These are phyloP conservation scores for Claviceps capensis DNA, from an alignment of 2,329 filamentous ascomycete species.

Conservation along the genomic window DNA sequence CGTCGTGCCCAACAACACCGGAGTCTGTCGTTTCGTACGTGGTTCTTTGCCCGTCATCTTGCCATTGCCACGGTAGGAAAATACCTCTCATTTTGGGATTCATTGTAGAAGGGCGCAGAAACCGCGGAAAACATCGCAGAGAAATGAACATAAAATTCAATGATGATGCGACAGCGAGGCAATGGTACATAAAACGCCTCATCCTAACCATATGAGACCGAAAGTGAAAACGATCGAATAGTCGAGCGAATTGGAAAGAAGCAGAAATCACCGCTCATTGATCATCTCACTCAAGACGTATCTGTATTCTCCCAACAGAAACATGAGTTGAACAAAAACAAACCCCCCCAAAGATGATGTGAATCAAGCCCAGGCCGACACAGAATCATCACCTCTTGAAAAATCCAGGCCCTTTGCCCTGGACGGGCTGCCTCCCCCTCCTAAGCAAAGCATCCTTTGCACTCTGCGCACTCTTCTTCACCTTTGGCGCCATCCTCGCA, in stretches of 20 bases:
- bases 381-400: constrained; percentile 15
- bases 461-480: constrained; percentile 26
- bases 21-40: too few species aligned
- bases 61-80: too few species aligned
- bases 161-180: not conserved
- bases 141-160: too few species aligned
- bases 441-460: constrained; percentile 31
- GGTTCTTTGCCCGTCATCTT: too few species aligned
- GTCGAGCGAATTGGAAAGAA: not conserved
- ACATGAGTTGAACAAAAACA: not conserved
- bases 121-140: too few species aligned
- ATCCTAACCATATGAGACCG: not conserved
- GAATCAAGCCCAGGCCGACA: not conserved
- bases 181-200: not conserved
- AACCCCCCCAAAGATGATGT: not conserved
- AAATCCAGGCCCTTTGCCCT: constrained; percentile 25
- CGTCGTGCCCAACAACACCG: too few species aligned
- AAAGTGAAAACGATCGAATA: too few species aligned
- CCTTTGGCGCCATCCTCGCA: constrained; percentile 33
- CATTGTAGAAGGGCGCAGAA: too few species aligned
- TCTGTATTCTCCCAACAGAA: not conserved
- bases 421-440: constrained; percentile 28
- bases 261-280: not conserved
- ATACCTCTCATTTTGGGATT: too few species aligned
- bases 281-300: not conserved